Percentiles rank a stretch among this genome's conserved stretches.
These are phyloP conservation scores for Pelargonium citronellum DNA, from an alignment of 441 rosid species.

Conservation along the genomic window DNA sequence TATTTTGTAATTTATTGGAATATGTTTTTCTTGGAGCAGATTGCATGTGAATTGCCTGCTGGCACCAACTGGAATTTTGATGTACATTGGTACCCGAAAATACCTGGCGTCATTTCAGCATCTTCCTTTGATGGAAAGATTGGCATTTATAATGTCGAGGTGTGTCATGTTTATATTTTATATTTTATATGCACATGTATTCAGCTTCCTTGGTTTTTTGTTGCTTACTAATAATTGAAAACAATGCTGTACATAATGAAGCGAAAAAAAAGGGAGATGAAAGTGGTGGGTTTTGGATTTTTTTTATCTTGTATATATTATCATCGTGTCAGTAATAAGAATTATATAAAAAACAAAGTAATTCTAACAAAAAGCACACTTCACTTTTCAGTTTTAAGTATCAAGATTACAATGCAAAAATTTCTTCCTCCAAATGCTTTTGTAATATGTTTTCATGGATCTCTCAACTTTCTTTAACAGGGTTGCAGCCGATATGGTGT, in stretches of 20 bases:
- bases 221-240: neutral
- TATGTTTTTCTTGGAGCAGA: slow-evolving; percentile 37
- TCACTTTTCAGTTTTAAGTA: neutral
- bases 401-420: neutral
- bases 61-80: slow-evolving; percentile 98
- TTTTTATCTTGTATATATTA: neutral
- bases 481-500: slow-evolving; percentile 71
- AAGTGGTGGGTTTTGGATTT: neutral
- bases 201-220: neutral
- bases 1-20: neutral
- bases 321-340: neutral
- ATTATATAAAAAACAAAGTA: neutral
- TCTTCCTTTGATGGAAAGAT: slow-evolving; percentile 98
- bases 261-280: neutral
- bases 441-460: neutral
- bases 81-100: slow-evolving; percentile 95
- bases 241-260: neutral
- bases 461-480: slow-evolving; percentile 38
- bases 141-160: slow-evolving; percentile 95
- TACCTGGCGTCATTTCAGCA: slow-evolving; percentile 94
- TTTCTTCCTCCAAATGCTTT: neutral
- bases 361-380: neutral
- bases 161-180: slow-evolving; percentile 22
- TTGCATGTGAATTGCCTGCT: slow-evolving; percentile 85
- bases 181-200: neutral